These are phyloP conservation scores for Didymella sp. DNA, from an alignment of 2,329 filamentous ascomycete genomes.

Conservation along the genomic window DNA sequence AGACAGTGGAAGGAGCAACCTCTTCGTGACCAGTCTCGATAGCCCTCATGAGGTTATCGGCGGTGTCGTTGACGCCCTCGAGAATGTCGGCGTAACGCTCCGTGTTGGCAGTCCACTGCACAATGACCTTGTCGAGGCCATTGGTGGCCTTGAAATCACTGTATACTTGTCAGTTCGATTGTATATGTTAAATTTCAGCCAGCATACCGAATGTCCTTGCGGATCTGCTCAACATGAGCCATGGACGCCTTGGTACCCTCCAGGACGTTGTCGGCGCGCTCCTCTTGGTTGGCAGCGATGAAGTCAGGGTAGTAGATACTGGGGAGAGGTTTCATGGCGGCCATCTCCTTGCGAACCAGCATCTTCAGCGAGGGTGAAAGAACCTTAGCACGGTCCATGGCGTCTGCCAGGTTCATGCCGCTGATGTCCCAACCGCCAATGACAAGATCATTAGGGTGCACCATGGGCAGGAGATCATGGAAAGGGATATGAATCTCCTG, in stretches of 20 bases:
- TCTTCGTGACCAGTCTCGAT: slow-evolving; percentile 89
- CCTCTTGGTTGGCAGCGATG: slow-evolving; percentile 98
- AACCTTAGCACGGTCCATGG: slow-evolving; percentile 95
- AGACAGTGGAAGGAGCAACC: slow-evolving; percentile 93
- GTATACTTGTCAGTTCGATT: slow-evolving; percentile 5
- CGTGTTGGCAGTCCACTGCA: slow-evolving; percentile 99
- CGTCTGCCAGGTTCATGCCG: slow-evolving; percentile 81
- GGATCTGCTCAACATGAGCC: slow-evolving; percentile 91
- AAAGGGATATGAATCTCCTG: slow-evolving; percentile 97
- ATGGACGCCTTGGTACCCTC: slow-evolving; percentile 82
- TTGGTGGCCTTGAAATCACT: slow-evolving; percentile 87
- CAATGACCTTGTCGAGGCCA: slow-evolving; percentile 89
- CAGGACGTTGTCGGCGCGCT: slow-evolving; percentile 90
- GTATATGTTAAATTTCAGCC: not conserved
- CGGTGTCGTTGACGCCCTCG: slow-evolving; percentile 91
- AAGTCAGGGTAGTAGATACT: slow-evolving; percentile 99
- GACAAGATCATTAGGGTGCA: slow-evolving; percentile 93
- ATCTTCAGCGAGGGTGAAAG: slow-evolving; percentile 94
- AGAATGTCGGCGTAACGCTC: slow-evolving; percentile 93
- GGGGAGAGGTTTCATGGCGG: slow-evolving; percentile 83
- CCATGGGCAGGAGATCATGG: slow-evolving; percentile 92
- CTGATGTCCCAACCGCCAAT: slow-evolving; percentile 99
- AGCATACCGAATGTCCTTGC: slow-evolving; percentile 80
- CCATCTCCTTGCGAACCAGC: slow-evolving; percentile 92
- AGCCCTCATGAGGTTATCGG: slow-evolving; percentile 87